These are phyloP conservation scores for Gamsiella multidivaricata DNA, from an alignment of 192 early-diverging fungal genomes.

Conservation along the genomic window DNA sequence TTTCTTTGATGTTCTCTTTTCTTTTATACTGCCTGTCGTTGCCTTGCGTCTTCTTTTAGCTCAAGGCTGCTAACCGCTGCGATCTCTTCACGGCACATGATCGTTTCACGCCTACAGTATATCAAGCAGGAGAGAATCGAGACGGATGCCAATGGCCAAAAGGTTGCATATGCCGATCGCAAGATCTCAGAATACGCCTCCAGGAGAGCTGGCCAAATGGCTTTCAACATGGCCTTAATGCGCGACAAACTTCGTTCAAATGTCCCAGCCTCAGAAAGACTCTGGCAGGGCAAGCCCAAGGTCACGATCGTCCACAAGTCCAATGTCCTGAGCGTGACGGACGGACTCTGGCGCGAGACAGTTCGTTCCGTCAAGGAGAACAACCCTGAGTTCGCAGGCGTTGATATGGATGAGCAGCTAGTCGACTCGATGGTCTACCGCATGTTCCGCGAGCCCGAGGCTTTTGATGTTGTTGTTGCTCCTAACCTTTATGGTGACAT, in stretches of 20 bases:
- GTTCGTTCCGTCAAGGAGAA: slow-evolving; percentile 78
- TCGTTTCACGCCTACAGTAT: slow-evolving; percentile 72
- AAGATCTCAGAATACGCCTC: slow-evolving; percentile 92
- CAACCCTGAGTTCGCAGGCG: slow-evolving; percentile 66
- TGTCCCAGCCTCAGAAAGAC: slow-evolving; percentile 62
- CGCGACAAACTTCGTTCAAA: slow-evolving; percentile 76
- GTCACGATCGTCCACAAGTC: slow-evolving; percentile 99
- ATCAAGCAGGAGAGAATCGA: slow-evolving; percentile 83
- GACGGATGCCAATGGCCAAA: slow-evolving; percentile 70
- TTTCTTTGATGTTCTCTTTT: not conserved
- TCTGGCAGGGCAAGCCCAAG: slow-evolving; percentile 74
- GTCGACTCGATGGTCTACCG: slow-evolving; percentile 99
- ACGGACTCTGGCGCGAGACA: slow-evolving; percentile 97
- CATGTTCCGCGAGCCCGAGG: slow-evolving; percentile 96
- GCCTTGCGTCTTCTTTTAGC: too few relatives aligned
- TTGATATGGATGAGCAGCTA: slow-evolving; percentile 95
- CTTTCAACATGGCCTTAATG: slow-evolving; percentile 91
- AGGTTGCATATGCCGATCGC: slow-evolving; percentile 87
- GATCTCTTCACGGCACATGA: not conserved
- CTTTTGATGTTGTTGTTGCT: slow-evolving; percentile 96
- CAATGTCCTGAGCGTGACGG: slow-evolving; percentile 93
- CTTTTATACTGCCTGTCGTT: not conserved
- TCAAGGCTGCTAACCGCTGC: too few relatives aligned
- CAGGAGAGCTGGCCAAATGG: slow-evolving; percentile 87
- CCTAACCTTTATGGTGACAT: slow-evolving; percentile 99